Base-by-base conservation (phyloP, 1,284 basidiomycete species). In the Rhizoctonia solani region DNA sequence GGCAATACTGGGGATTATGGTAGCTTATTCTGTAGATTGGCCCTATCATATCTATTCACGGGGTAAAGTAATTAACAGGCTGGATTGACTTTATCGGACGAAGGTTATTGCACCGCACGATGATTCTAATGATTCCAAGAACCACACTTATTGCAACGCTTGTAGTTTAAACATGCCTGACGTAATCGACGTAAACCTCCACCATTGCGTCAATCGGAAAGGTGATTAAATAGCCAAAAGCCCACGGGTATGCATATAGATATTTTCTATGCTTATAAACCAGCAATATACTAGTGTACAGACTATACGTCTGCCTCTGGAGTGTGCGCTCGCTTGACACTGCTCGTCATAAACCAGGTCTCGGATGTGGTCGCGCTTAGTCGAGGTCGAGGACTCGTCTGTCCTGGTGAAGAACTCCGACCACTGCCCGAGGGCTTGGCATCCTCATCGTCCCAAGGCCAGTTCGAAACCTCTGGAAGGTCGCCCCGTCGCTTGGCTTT, bases 371-470 rank as follows among this genome's bases (percentile, higher is more conserved):
- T 46, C 59, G 25, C 59, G 19, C 25, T 27, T 13, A 42, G 34
- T 23, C 59, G 46, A 41, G 59, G 59, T 23, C 59, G 29, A 23
- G 59, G 59, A 42, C 47, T 63, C 9, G 16, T 39, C 8, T 16
- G 8, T 3, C 30, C 34, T 29, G 46, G 59, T 14, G 9, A 21
- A 14, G 59, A 50, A 13, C 30, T 29, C 23, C 27, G 50, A 16
- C 14, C 39, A n/a, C 34, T 32, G 11, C 25, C 46, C 16, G 56
- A 25, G 16, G 19, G 47, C 39, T 39, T 32, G 23, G 8, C 29
- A 9, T 58, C 56, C 16, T 67, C 65, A 19, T 65, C 69, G 29
- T 67, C 58, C 69, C 67, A 56, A 14, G 49, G 42, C 66, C 66
- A 69, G 34, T 61, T 66, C 5, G 69, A 56, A 30, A 56, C 49